Base-by-base conservation (phyloP, 768 basidiomycete genomes). In the Pseudohyphozyma bogoriensis region DNA sequence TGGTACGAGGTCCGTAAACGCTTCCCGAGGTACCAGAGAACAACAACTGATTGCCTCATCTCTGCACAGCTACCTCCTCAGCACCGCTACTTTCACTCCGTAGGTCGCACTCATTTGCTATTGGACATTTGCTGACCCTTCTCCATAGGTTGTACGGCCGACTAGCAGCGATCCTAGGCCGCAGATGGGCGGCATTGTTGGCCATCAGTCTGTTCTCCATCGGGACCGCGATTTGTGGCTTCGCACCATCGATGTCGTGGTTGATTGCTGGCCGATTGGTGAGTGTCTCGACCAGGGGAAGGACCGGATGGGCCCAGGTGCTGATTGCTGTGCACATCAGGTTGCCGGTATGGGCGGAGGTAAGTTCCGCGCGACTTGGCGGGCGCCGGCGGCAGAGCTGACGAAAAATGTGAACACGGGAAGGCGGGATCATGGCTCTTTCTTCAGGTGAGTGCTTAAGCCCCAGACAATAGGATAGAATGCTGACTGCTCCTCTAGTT, bases 141-240 rank as follows among this genome's bases (percentile, higher is more conserved):
- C 39, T 40, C 39, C 12, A 12, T 40, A 12, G 12, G 39, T 67
- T 74, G 20, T 76, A 75, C 49, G 75, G 73, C 0, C 63, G 74
- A 28, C 59, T 75, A 35, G 67, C 68, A 51, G 74, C 75, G 46
- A 74, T 76, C 58, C 71, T 74, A 55, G 76, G 76, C 9, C 80
- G 92, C 49, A 86, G 86, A 73, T 83, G 85, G 45, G 86, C 92
- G 22, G 88, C 91, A 84, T 77, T 95, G 63, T 76, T 89, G 49
- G 91, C 85, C 13, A 74, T 92, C 59, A 78, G 81, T 64, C 78
- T 95, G 62, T 95, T 96, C 78, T 86, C 89, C 2, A 77, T 81
- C 62, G 92, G 92, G 26, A 96, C 90, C 2, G 77, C 89, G 44
- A 78, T 84, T 20, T 96, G 91, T 71, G 93, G 88, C 2, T 67